phyloP scores from a whole-genome alignment of 441 rosid genomes.

The Eutrema salsugineum region DNA sequence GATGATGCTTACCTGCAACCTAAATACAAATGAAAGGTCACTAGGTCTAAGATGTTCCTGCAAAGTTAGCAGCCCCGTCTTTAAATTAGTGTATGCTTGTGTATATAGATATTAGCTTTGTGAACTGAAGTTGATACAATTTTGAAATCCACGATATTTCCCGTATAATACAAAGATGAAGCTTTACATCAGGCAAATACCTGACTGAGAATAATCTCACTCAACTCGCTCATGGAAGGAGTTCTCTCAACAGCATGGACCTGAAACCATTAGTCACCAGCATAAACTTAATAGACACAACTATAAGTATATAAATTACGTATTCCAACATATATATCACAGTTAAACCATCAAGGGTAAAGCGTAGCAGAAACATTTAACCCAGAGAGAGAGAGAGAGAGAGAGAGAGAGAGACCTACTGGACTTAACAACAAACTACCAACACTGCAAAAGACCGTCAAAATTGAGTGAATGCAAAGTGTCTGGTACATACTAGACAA shows the following conservation, averaged over 20 bases:
- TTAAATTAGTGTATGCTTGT: conserved; percentile 1
- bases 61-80: conserved; percentile 28
- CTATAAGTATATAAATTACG: not conserved
- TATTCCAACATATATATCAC: not conserved
- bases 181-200: conserved; percentile 37
- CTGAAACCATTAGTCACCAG: conserved; percentile 40
- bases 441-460: not conserved
- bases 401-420: conserved; percentile 1
- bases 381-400: not conserved
- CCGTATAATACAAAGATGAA: not conserved
- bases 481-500: not conserved
- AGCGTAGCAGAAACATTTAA: not conserved
- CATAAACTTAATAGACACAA: not conserved
- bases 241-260: conserved; percentile 90
- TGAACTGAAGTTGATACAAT: not conserved
- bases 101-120: not conserved
- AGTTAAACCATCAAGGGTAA: not conserved
- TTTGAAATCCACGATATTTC: not conserved
- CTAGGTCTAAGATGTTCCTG: conserved; percentile 97
- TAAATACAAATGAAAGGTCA: conserved; percentile 89
- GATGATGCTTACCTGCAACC: conserved; percentile 68
- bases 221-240: conserved; percentile 97
- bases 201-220: conserved; percentile 93
- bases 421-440: not conserved
- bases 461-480: not conserved